Evolutionary conservation across 805 yeast genomes (phyloP).

Genomic region (Saccharomycopsis fodiens): DNA sequence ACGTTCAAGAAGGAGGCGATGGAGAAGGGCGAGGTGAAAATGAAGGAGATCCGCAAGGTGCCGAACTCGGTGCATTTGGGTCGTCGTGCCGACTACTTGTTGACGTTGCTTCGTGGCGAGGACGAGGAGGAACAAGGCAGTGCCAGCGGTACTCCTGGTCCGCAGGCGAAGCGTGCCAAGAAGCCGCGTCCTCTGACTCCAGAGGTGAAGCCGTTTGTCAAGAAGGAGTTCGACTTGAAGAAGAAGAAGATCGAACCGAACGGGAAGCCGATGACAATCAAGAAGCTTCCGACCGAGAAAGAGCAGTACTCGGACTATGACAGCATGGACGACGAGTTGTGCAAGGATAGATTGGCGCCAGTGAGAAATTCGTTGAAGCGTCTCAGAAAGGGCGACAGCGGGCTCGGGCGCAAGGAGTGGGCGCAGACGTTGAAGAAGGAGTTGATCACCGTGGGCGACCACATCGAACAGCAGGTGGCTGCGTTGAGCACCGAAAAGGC

Average conservation of each 20-base stretch:
- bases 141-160: conserved; percentile 23
- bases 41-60: conserved; percentile 47
- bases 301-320: conserved; percentile 42
- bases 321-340: conserved; percentile 69
- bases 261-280: conserved; percentile 16
- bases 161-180: conserved; percentile 26
- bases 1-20: conserved; percentile 31
- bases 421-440: conserved; percentile 62
- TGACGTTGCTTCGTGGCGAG: conserved; percentile 60
- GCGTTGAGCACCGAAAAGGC: conserved; percentile 25
- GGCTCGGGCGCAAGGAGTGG: conserved; percentile 72
- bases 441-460: conserved; percentile 65
- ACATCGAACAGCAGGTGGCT: conserved; percentile 40
- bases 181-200: conserved; percentile 23
- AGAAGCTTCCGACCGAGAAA: conserved; percentile 17
- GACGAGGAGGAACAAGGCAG: conserved; percentile 21
- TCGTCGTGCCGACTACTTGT: conserved; percentile 83
- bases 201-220: conserved; percentile 17
- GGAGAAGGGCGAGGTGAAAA: conserved; percentile 21
- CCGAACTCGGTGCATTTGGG: conserved; percentile 92
- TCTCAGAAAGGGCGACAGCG: conserved; percentile 63
- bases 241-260: conserved; percentile 1
- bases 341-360: conserved; percentile 55
- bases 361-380: conserved; percentile 59
- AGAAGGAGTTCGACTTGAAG: conserved; percentile 3